Evolutionary conservation across 2,329 filamentous ascomycete species (phyloP), one percentile per base, ranked within the genome.

Genomic region (Diaporthe destruens): DNA sequence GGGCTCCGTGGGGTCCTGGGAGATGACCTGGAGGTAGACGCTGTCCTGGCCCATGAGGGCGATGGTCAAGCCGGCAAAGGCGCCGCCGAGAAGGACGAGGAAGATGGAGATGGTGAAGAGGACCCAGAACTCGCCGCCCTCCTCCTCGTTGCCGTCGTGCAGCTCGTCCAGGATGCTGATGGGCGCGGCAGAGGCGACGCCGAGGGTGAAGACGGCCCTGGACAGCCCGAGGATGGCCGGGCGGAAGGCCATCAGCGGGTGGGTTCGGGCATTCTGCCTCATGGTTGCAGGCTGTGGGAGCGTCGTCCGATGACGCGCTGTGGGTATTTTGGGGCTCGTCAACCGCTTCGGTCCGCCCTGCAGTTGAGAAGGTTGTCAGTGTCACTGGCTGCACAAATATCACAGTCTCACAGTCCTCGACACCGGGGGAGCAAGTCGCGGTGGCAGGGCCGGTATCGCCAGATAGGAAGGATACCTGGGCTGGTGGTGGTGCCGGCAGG

Each of bases 11-110:
- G 93, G 91, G 69, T 96, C 97, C 53, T 92, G 92, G 67, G 95
- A 91, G 75, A 99, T 93, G 76, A 99, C 96, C 83, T 98, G 96
- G 20, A 99, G 89, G 82, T 99, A 98, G 78, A 98, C 97, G 82
- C 97, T 95, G 85, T 99, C 96, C 85, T 95, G 90, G 69, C 89
- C 89, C 89, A 91, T 90, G 72, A 90, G 81, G 11, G 94, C 94
- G 80, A 96, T 95, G 23, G 96, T 99, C 82, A 99, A 84, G 44
- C 96, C 96, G 12, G 96, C 96, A 84, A 99, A 99, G 51, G 94
- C 94, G 75, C 96, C 96, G 75, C 96, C 96, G 0, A 94, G 88
- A 74, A 98, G 85, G 12, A 98, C 96, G 71, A 99, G 88, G 32
- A 90, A 87, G 73, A 94, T 88, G 23, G 96, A 97, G 39, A 95